phyloP scores from a whole-genome alignment of 2,329 filamentous ascomycete genomes.

The Pezicula carpinea region DNA sequence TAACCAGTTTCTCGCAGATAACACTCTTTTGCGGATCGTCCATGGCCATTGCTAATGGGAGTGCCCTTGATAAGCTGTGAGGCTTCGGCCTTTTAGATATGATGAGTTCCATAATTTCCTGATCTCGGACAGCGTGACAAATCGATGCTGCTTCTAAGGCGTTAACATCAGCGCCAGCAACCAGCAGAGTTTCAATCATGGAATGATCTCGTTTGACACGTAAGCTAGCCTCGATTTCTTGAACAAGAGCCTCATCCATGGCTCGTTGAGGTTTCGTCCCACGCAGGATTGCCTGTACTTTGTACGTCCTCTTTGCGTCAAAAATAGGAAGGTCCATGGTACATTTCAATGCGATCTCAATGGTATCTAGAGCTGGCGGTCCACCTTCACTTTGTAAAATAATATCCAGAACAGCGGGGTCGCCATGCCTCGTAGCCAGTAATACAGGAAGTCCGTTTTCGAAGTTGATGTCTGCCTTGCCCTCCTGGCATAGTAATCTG shows the following conservation, averaged over 20 bases:
- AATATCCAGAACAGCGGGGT: constrained; percentile 6
- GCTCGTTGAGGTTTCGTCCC: constrained; percentile 38
- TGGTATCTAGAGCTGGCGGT: constrained; percentile 4
- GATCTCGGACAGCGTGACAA: constrained; percentile 44
- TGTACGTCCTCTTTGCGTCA: constrained; percentile 25
- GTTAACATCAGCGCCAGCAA: constrained; percentile 51
- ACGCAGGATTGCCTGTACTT: constrained; percentile 43
- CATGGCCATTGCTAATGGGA: constrained; percentile 6
- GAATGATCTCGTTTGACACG: constrained; percentile 37
- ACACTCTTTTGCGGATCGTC: constrained; percentile 4
- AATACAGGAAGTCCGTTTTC: constrained; percentile 36
- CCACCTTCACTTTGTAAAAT: constrained; percentile 5
- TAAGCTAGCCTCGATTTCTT: constrained; percentile 45
- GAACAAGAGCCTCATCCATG: constrained; percentile 41
- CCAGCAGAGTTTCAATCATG: constrained; percentile 42
- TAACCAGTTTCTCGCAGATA: constrained; percentile 13
- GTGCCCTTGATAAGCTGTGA: constrained; percentile 24
- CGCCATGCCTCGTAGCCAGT: constrained; percentile 5
- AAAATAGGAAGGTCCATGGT: constrained; percentile 9
- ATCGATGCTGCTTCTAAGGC: constrained; percentile 46
- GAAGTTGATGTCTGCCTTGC: constrained; percentile 50
- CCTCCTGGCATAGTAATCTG: constrained; percentile 43
- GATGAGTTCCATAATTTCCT: constrained; percentile 44
- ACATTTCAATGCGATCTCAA: constrained; percentile 7
- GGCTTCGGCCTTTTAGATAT: constrained; percentile 37